phyloP scores from a whole-genome alignment of 139 green algal genomes.

The Volvox reticuliferus region DNA sequence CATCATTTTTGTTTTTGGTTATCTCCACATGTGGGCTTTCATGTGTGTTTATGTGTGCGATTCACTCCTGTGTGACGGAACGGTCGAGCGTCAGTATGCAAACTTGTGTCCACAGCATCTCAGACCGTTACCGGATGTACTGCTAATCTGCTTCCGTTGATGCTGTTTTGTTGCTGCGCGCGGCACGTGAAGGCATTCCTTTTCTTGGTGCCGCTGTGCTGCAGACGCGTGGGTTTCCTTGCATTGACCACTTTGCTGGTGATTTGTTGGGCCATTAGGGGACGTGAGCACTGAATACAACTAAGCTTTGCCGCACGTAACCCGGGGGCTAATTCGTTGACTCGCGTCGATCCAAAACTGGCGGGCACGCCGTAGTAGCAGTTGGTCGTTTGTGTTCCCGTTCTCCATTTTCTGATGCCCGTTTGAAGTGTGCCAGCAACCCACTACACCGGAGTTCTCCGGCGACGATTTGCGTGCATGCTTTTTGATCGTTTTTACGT shows the following conservation, averaged over 20 bases:
- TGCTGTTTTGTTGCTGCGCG: not conserved
- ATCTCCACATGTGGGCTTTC: not conserved
- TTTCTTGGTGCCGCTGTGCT: not conserved
- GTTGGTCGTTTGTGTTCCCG: not conserved
- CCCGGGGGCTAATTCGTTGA: not conserved
- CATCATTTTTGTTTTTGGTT: constrained; percentile 2
- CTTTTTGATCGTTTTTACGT: too few species aligned
- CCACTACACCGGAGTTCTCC: too few species aligned
- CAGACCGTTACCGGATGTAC: not conserved
- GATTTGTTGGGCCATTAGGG: not conserved
- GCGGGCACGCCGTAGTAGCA: not conserved
- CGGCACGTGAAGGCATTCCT: not conserved
- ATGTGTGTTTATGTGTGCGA: not conserved
- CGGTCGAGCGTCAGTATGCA: not conserved
- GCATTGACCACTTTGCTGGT: not conserved
- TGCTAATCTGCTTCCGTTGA: not conserved
- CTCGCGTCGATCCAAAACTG: not conserved
- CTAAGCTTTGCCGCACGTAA: constrained; percentile 19
- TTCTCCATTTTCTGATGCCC: not conserved
- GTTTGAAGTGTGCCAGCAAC: not conserved
- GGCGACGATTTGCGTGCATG: too few species aligned
- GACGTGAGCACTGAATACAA: constrained; percentile 25
- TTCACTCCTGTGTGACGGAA: not conserved
- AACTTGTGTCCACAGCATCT: not conserved
- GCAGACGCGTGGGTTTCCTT: not conserved